phyloP scores from a whole-genome alignment of 495 filamentous ascomycete genomes.

The Neurospora sp. region DNA sequence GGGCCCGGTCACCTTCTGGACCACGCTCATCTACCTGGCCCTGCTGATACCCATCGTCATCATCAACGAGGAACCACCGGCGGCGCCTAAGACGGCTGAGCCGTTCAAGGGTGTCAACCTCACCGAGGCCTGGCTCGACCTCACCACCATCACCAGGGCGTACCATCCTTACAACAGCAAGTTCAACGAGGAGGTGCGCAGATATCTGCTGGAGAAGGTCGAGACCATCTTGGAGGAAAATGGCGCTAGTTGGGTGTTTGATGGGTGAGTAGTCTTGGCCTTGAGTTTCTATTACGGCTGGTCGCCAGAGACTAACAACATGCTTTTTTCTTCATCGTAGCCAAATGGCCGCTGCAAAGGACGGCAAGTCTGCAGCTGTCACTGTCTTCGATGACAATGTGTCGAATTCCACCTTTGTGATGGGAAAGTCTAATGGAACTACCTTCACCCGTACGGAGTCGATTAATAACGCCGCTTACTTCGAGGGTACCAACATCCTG shows the following conservation, averaged over 20 bases:
- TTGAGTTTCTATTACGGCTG: not conserved
- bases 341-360: not conserved
- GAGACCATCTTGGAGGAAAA: slow-evolving; percentile 55
- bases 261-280: slow-evolving; percentile 18
- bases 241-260: slow-evolving; percentile 25
- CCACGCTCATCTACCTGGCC: slow-evolving; percentile 57
- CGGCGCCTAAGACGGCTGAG: slow-evolving; percentile 46
- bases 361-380: slow-evolving; percentile 24
- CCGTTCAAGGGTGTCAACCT: slow-evolving; percentile 48
- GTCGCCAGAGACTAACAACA: not conserved
- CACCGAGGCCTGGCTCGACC: slow-evolving; percentile 77
- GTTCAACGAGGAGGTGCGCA: slow-evolving; percentile 68
- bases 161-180: slow-evolving; percentile 86
- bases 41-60: slow-evolving; percentile 60
- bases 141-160: slow-evolving; percentile 58
- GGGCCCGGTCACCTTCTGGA: slow-evolving; percentile 63
- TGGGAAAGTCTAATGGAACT: slow-evolving; percentile 5
- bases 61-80: slow-evolving; percentile 65
- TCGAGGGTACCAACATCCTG: slow-evolving; percentile 87
- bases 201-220: slow-evolving; percentile 66
- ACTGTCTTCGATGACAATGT: slow-evolving; percentile 67
- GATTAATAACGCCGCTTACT: slow-evolving; percentile 50
- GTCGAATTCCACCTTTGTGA: slow-evolving; percentile 61
- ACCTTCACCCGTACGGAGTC: not conserved
- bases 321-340: not conserved